A percentile compares a stretch with the other conserved stretches of the same genome.
These are phyloP conservation scores for Penicillium cataractarum DNA, from an alignment of 495 filamentous ascomycete species.

Conservation along the genomic window DNA sequence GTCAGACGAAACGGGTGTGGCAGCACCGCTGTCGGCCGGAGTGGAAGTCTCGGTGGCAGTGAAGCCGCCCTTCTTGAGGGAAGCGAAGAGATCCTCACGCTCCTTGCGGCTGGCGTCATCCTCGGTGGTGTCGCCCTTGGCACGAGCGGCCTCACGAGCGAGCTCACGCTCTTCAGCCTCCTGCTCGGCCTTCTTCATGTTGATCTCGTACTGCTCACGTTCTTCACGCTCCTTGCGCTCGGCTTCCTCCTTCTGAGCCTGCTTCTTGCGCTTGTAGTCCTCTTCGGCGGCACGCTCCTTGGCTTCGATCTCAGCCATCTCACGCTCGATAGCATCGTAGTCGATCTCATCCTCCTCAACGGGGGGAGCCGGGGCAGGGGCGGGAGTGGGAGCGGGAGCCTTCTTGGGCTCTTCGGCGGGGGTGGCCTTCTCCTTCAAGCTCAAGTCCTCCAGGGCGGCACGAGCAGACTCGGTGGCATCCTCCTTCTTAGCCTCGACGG, in stretches of 20 bases:
- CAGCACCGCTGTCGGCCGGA: conserved; percentile 58
- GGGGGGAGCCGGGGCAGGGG: conserved; percentile 16
- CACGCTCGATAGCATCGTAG: conserved; percentile 54
- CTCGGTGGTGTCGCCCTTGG: conserved; percentile 46
- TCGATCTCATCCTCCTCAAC: conserved; percentile 52
- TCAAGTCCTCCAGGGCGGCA: conserved; percentile 40
- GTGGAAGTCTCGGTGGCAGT: conserved; percentile 52
- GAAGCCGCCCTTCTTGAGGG: conserved; percentile 57
- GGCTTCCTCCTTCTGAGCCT: conserved; percentile 63
- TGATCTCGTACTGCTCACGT: conserved; percentile 49
- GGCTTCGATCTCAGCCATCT: conserved; percentile 58
- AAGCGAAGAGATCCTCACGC: conserved; percentile 54
- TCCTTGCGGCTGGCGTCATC: conserved; percentile 45
- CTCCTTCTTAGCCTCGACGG: conserved; percentile 46
- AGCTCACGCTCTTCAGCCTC: conserved; percentile 62
- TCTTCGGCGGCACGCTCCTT: conserved; percentile 63
- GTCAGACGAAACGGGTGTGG: conserved; percentile 59
- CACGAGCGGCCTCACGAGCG: conserved; percentile 48
- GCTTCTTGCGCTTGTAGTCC: conserved; percentile 61
- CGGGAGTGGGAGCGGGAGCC: conserved; percentile 23
- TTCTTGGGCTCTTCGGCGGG: conserved; percentile 40
- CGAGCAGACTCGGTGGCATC: conserved; percentile 42
- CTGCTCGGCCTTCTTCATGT: conserved; percentile 59
- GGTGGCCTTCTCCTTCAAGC: conserved; percentile 42
- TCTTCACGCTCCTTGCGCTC: conserved; percentile 63